phyloP scores from a whole-genome alignment of 345 rosid genomes.

The Linum lewisii region DNA sequence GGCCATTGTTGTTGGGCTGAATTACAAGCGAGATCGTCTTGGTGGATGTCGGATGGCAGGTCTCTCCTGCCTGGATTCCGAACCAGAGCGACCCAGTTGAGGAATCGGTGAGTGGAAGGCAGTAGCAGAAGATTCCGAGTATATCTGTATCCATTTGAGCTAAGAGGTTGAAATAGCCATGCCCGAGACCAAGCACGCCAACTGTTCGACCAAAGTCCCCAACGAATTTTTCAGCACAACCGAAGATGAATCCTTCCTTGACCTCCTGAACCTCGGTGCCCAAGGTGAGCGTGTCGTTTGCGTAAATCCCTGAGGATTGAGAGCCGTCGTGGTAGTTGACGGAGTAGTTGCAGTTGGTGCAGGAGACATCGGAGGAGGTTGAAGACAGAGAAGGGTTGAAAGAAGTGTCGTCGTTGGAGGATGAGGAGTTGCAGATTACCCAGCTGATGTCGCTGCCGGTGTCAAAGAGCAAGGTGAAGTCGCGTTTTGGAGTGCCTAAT shows the following conservation, averaged over 20 bases:
- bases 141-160: slow-evolving; percentile 7
- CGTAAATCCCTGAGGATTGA: neutral
- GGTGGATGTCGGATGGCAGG: slow-evolving; percentile 6
- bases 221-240: slow-evolving; percentile 11
- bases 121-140: slow-evolving; percentile 15
- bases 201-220: neutral
- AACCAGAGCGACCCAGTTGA: slow-evolving; percentile 14
- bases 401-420: neutral
- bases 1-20: neutral
- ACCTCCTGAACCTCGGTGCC: neutral
- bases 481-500: slow-evolving; percentile 13
- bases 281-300: slow-evolving; percentile 10
- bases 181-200: slow-evolving; percentile 21
- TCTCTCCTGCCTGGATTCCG: slow-evolving; percentile 7
- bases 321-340: slow-evolving; percentile 1
- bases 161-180: slow-evolving; percentile 3
- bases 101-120: slow-evolving; percentile 13
- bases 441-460: slow-evolving; percentile 20
- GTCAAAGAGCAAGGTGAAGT: slow-evolving; percentile 15
- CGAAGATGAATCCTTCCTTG: slow-evolving; percentile 6
- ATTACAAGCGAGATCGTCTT: neutral
- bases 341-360: neutral
- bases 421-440: slow-evolving; percentile 15
- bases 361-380: slow-evolving; percentile 11
- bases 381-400: slow-evolving; percentile 14